A percentile compares a stretch with the other conserved stretches of the same genome.
Evolutionary conservation across 2,329 filamentous ascomycete species (phyloP).

Genomic region (Trichoderma sp.): DNA sequence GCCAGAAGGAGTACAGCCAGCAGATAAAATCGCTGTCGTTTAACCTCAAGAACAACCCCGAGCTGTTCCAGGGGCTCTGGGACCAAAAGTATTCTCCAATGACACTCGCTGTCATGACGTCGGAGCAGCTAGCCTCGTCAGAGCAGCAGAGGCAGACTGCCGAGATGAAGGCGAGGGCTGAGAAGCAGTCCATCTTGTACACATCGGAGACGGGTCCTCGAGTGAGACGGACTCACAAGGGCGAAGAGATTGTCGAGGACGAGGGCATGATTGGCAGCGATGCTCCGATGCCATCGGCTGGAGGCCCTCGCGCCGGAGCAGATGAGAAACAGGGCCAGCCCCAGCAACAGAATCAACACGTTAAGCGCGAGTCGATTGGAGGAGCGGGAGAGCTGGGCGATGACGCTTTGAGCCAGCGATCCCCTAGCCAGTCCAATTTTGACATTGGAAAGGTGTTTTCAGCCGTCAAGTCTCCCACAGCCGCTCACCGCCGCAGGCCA

Average conservation of each 20-base stretch:
- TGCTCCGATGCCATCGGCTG: constrained; percentile 39
- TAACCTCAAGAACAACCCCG: constrained; percentile 87
- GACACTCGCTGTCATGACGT: constrained; percentile 84
- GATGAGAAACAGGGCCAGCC: constrained; percentile 27
- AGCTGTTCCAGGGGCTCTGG: constrained; percentile 77
- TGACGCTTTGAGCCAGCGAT: constrained; percentile 48
- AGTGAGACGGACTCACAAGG: constrained; percentile 89
- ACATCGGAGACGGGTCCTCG: constrained; percentile 72
- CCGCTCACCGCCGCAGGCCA: constrained; percentile 51
- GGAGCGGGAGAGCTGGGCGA: constrained; percentile 34
- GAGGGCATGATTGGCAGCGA: constrained; percentile 57
- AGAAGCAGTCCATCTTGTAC: constrained; percentile 84
- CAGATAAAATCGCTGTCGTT: constrained; percentile 78
- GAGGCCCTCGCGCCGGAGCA: constrained; percentile 30
- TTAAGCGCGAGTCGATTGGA: constrained; percentile 45
- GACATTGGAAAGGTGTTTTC: constrained; percentile 87
- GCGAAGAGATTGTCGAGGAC: constrained; percentile 85
- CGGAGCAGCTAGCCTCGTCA: constrained; percentile 88
- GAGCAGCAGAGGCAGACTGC: constrained; percentile 80
- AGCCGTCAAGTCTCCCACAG: constrained; percentile 75
- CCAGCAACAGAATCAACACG: constrained; percentile 30
- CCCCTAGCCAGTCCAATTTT: constrained; percentile 65
- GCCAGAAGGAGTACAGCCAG: constrained; percentile 55
- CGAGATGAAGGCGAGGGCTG: constrained; percentile 74
- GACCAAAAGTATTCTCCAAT: constrained; percentile 70